phyloP scores from a whole-genome alignment of 1,284 basidiomycete species.

The Sanguinoderma infundibulare region DNA sequence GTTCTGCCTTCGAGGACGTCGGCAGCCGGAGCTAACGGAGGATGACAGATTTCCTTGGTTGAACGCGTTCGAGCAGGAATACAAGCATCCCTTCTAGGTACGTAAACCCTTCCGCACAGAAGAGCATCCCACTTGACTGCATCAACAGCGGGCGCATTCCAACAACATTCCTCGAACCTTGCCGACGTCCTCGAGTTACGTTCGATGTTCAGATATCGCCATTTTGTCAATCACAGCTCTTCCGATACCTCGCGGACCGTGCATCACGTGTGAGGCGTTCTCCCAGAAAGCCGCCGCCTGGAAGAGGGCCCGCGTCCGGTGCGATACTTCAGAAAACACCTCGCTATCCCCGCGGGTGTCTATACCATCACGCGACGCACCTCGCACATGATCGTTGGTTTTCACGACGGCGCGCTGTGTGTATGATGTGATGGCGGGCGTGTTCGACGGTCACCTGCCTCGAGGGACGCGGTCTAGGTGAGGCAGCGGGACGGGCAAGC shows the following conservation, averaged over 20 bases:
- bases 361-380: background rate
- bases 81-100: conserved; percentile 1
- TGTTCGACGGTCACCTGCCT: conserved; percentile 14
- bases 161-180: too few relatives aligned
- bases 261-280: conserved; percentile 13
- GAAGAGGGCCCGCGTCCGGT: conserved; percentile 9
- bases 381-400: conserved; percentile 14
- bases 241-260: conserved; percentile 5
- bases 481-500: background rate
- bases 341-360: conserved; percentile 1
- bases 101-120: conserved; percentile 4
- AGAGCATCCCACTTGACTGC: background rate
- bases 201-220: background rate
- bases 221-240: background rate
- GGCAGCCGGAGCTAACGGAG: conserved; percentile 9
- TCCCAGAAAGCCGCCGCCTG: conserved; percentile 4
- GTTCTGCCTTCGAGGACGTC: background rate
- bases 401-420: too few relatives aligned
- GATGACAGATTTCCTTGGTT: background rate
- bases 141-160: background rate
- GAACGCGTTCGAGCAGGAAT: background rate
- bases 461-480: background rate
- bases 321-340: conserved; percentile 3
- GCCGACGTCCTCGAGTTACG: background rate
- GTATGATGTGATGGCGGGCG: conserved; percentile 7